These are phyloP conservation scores for Hericium rajendrae DNA, from an alignment of 768 basidiomycete genomes.

Conservation along the genomic window DNA sequence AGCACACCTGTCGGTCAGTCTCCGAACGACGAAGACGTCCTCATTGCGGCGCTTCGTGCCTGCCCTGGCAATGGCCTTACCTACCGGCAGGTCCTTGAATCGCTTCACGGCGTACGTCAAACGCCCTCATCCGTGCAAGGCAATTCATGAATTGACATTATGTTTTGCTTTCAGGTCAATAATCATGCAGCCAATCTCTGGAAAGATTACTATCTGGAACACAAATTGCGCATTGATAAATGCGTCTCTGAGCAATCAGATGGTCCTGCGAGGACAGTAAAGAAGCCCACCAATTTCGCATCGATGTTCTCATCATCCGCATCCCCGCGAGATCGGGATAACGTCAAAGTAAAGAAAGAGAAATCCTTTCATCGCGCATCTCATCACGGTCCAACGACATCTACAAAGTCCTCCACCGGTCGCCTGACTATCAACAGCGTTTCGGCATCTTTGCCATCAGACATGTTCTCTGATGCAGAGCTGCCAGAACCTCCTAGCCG, in stretches of 20 bases:
- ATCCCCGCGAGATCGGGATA: not conserved
- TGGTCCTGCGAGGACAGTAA: not conserved
- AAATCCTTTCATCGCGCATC: not conserved
- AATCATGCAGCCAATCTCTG: slow-evolving; percentile 49
- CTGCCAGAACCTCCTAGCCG: slow-evolving; percentile 57
- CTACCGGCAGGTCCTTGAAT: slow-evolving; percentile 59
- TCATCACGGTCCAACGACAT: not conserved
- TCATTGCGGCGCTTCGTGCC: slow-evolving; percentile 38
- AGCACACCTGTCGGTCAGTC: slow-evolving; percentile 41
- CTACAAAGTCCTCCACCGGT: not conserved
- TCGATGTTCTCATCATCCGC: not conserved
- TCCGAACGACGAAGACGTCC: slow-evolving; percentile 46
- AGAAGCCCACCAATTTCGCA: not conserved
- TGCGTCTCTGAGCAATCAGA: slow-evolving; percentile 12
- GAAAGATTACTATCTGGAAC: slow-evolving; percentile 76
- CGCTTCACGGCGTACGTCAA: slow-evolving; percentile 50
- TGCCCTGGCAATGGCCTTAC: slow-evolving; percentile 32
- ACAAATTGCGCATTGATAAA: slow-evolving; percentile 50
- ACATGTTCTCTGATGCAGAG: slow-evolving; percentile 21
- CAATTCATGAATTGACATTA: not conserved
- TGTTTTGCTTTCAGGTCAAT: slow-evolving; percentile 24
- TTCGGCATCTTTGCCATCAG: not conserved
- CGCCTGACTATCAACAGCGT: not conserved
- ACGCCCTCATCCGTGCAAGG: not conserved
- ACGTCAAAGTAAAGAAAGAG: not conserved